Base-by-base conservation (phyloP, 306 rosid species). In the Cicer judaicum region DNA sequence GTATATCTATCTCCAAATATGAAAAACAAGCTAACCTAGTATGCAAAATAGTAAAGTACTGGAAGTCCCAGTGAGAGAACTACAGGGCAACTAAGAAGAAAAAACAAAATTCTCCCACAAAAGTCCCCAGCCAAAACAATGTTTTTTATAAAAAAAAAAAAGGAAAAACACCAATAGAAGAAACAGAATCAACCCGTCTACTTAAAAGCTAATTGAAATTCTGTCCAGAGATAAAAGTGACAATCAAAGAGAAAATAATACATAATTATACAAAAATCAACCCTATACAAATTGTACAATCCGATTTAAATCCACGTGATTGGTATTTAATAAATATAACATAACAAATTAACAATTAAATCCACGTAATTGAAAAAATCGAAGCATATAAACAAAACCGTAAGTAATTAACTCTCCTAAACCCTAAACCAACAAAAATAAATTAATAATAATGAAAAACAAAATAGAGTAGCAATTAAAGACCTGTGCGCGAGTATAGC, bases 401-500 rank as follows among this genome's bases (percentile, higher is more conserved):
- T 19, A 16, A 12, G 5, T 7, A 13, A 29, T 29, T 3, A 29
- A 3, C 36, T 8, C 5, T 15, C 48, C n/a, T 8, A 29, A 29
- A 29, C 36, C 36, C 36, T 29, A 29, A 29, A 29, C 36, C 16
- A 13, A 68, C 40, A 68, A 2, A 50, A 65, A 10, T 48, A 29
- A 29, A 29, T 8, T 19, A 34, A 60, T 4, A 64, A 13, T 1
- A 39, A 52, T 36, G 2, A 10, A 66, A 29, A 4, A 3, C 2
- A 11, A 39, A 56, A 47, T 0, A 63, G 4, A 46, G 42, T 8
- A 21, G 1, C 15, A 34, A 9, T 24, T 1, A 0, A 18, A 6
- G 5, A 92, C 96, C 96, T 92, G 97, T 6, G 97, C 93, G 6
- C 93, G 96, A 43, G 87, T 78, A 15, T 39, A 92, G 13, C 93